Conservation (phyloP, 2,329 filamentous ascomycete genomes). For the Myotisia sp. region DNA sequence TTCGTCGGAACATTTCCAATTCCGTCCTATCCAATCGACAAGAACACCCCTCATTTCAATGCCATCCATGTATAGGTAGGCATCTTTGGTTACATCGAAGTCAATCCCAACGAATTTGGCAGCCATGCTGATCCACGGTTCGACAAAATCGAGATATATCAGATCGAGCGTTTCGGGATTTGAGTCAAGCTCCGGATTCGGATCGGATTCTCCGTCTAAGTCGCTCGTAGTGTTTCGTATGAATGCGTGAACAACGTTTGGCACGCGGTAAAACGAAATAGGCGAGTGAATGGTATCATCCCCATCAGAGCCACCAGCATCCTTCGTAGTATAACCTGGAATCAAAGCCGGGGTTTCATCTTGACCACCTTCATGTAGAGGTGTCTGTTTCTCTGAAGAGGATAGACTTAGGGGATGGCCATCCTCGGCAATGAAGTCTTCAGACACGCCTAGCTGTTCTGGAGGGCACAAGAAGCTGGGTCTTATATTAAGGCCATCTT, state of each 20-base stretch:
- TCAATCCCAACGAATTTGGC: constrained; percentile 47
- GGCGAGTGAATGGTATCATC: constrained; percentile 76
- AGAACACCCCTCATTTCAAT: constrained; percentile 45
- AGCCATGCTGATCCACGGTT: constrained; percentile 65
- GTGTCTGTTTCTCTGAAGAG: constrained; percentile 4
- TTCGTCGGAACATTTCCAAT: constrained; percentile 36
- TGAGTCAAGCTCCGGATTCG: background rate
- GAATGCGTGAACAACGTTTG: constrained; percentile 68
- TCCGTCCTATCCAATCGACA: constrained; percentile 42
- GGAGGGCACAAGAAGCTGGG: constrained; percentile 29
- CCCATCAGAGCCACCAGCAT: constrained; percentile 69
- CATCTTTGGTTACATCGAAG: constrained; percentile 35
- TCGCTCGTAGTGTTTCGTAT: constrained; percentile 36
- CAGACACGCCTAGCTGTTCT: constrained; percentile 26
- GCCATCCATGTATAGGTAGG: constrained; percentile 38
- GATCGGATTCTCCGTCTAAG: too few relatives aligned
- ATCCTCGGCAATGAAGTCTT: constrained; percentile 15
- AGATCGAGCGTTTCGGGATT: constrained; percentile 63
- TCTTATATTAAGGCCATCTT: constrained; percentile 12
- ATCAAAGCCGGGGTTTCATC: constrained; percentile 26
- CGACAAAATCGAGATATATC: constrained; percentile 82
- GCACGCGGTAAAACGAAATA: constrained; percentile 61
- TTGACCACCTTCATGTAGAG: constrained; percentile 5
- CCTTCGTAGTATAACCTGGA: constrained; percentile 76
- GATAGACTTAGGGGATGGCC: constrained; percentile 3